Base-by-base conservation (phyloP, 2,329 filamentous ascomycete genomes). In the Thielaviopsis cerberus region DNA sequence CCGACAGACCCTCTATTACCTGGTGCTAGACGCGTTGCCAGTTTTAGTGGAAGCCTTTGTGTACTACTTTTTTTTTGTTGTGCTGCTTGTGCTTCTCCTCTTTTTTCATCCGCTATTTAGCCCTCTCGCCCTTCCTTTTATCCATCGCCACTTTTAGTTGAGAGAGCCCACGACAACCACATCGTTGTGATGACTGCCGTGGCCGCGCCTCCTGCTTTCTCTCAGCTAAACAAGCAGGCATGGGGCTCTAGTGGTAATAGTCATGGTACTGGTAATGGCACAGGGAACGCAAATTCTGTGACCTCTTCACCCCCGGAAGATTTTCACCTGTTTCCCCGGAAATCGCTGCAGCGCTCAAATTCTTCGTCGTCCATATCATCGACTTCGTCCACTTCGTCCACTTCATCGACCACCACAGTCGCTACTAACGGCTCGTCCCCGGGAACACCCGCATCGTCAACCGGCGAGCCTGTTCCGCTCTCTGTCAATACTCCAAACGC, bases 351-450 rank as follows among this genome's bases (percentile, higher is more conserved):
- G 69, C 83, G 91, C 69, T 85, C 85, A 67, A 94, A 88, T 75
- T 97, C 91, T 37, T 92, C 88, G 60, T 94, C 89, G 3, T 95
- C 90, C 52, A 76, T 94, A 63, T 86, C 87, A 15, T 81, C 81
- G 54, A 79, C 74, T 48, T 73, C 76, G 1, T 83, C 80, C 27
- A 72, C 71, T 59, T 73, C 76, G 0, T 83, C 81, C 30, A 72
- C 71, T 59, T 78, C 79, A 17, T 82, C 80, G 5, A 75, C 72
- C 11, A 81, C 83, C 1, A 86, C 84, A 57, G 74, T 86, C 62
- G 77, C 80, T 45, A 77, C 80, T 59, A 75, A 79, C 66, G 74
- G 77, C 54, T 74, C 78, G 25, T 80, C 78, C 63, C 86, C 83
- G 78, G 81, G 81, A 63, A 77, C 74, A 58, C 70, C 73, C 57